A percentile compares a stretch with the other conserved stretches of the same genome.
phyloP scores from a whole-genome alignment of 2,329 filamentous ascomycete species.

The Trichoderma cornu-damae region DNA sequence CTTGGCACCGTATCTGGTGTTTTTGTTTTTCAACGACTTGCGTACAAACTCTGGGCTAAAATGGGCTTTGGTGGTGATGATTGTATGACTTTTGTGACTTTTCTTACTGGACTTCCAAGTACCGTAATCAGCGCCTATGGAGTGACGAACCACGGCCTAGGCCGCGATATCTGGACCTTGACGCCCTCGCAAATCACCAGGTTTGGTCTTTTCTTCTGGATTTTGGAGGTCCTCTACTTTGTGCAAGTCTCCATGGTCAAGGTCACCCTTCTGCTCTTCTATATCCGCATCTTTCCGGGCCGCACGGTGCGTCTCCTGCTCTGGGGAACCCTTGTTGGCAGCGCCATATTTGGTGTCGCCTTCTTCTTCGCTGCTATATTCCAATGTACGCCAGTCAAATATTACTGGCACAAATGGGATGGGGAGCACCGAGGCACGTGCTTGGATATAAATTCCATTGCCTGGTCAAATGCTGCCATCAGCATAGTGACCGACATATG shows the following conservation, averaged over 20 bases:
- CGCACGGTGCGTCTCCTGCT: slow-evolving; percentile 36
- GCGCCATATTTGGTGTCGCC: slow-evolving; percentile 35
- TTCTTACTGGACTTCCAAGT: slow-evolving; percentile 26
- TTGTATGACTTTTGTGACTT: slow-evolving; percentile 28
- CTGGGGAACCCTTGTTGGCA: slow-evolving; percentile 39
- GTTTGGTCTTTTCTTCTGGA: slow-evolving; percentile 42
- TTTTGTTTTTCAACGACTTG: slow-evolving; percentile 41
- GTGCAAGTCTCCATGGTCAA: slow-evolving; percentile 43
- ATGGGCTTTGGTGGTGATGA: slow-evolving; percentile 37
- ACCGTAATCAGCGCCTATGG: slow-evolving; percentile 31
- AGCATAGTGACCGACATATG: slow-evolving; percentile 49
- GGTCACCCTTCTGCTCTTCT: slow-evolving; percentile 50
- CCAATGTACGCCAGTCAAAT: slow-evolving; percentile 47
- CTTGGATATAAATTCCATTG: slow-evolving; percentile 44
- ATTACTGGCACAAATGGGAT: slow-evolving; percentile 52
- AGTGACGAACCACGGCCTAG: slow-evolving; percentile 39
- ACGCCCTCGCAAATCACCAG: slow-evolving; percentile 36
- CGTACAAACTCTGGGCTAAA: slow-evolving; percentile 32
- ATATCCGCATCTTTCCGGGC: slow-evolving; percentile 49
- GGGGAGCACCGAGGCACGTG: slow-evolving; percentile 44
- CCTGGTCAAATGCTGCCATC: slow-evolving; percentile 48
- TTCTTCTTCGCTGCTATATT: slow-evolving; percentile 44
- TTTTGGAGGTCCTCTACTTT: slow-evolving; percentile 44
- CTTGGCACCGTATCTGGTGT: slow-evolving; percentile 34
- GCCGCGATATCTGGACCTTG: slow-evolving; percentile 49